Conservation (phyloP, 169 alveolate species). For the Eimeria necatrix region DNA sequence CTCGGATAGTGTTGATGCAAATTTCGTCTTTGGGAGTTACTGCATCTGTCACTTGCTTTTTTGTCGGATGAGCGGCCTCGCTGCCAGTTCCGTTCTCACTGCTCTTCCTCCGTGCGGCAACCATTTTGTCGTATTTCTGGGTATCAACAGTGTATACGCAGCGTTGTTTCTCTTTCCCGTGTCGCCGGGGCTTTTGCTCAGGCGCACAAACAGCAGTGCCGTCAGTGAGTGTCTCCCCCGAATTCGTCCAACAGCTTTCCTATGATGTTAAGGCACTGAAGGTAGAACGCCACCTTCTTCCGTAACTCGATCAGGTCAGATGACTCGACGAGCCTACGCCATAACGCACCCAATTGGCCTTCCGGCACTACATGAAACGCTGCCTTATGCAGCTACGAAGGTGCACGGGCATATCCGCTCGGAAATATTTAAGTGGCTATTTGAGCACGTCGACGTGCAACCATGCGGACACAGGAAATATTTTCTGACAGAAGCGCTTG, state of each 20-base stretch:
- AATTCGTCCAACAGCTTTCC: conserved; percentile 42
- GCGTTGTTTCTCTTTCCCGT: background rate
- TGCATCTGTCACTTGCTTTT: conserved; percentile 36
- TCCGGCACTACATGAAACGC: too few species aligned
- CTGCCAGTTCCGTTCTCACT: conserved; percentile 48
- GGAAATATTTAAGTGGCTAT: too few species aligned
- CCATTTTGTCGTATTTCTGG: background rate
- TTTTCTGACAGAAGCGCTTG: too few species aligned
- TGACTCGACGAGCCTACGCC: conserved; percentile 51
- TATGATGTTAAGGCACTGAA: conserved; percentile 9
- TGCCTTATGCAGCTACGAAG: too few species aligned
- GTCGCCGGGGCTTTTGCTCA: background rate
- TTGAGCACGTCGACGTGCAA: too few species aligned
- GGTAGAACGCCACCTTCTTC: conserved; percentile 33
- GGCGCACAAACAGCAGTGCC: background rate
- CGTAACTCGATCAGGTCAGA: conserved; percentile 48
- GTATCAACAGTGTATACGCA: background rate
- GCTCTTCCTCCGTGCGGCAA: conserved; percentile 62
- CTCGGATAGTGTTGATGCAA: conserved; percentile 82
- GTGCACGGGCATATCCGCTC: too few species aligned
- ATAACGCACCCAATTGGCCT: too few species aligned
- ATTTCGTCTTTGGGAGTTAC: conserved; percentile 63
- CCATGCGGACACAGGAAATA: too few species aligned
- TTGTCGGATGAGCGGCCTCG: conserved; percentile 43
- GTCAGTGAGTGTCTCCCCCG: conserved; percentile 16